Conservation (phyloP, 2,329 filamentous ascomycete species). For the Dryadomyces quercivorus region DNA sequence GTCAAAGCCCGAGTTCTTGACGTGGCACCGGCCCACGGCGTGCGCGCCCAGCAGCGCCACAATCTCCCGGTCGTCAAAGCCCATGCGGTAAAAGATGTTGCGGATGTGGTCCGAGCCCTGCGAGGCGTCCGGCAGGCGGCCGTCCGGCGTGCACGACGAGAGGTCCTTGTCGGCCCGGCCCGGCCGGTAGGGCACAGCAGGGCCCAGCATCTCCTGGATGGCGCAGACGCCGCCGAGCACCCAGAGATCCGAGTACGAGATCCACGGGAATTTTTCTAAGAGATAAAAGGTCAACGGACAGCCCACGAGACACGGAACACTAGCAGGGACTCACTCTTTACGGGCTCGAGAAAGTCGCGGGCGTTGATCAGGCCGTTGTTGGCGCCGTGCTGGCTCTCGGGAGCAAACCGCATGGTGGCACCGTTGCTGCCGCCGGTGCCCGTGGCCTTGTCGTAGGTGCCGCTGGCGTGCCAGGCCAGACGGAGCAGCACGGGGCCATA, state of each 20-base stretch:
- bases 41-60: conserved; percentile 80
- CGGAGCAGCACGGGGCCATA: conserved; percentile 86
- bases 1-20: conserved; percentile 74
- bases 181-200: conserved; percentile 75
- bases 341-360: conserved; percentile 83
- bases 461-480: conserved; percentile 87
- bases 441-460: conserved; percentile 82
- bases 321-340: conserved; percentile 61
- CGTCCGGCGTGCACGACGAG: conserved; percentile 82
- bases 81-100: conserved; percentile 91
- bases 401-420: conserved; percentile 90
- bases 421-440: conserved; percentile 89
- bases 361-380: conserved; percentile 82
- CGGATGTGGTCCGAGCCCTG: conserved; percentile 75
- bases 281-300: no score
- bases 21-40: conserved; percentile 77
- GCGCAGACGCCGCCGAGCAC: conserved; percentile 76
- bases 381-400: conserved; percentile 81
- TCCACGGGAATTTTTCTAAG: conserved; percentile 85
- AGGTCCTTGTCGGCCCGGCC: conserved; percentile 72
- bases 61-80: conserved; percentile 94
- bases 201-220: conserved; percentile 92
- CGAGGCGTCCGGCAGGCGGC: conserved; percentile 60
- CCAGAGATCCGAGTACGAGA: conserved; percentile 93
- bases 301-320: no score